Conservation (phyloP, 106 monocot genomes). For the Dioscorea dumetorum region DNA sequence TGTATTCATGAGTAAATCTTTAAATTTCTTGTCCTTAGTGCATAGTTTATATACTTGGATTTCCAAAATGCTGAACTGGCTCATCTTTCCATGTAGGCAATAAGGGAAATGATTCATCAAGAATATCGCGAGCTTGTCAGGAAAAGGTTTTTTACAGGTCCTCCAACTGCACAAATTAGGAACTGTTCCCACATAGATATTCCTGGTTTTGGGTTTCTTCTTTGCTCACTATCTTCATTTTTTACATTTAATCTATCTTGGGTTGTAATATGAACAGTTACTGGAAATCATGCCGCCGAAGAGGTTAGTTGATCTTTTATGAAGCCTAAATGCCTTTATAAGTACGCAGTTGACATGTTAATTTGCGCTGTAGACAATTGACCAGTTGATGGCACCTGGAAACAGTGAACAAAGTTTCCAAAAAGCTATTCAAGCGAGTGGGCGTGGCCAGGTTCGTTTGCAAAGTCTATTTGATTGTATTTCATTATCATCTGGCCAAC, state of each 20-base stretch:
- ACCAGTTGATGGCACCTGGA: slow-evolving; percentile 86
- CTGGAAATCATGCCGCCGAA: slow-evolving; percentile 87
- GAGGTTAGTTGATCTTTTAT: slow-evolving; percentile 40
- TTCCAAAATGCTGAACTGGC: too few relatives aligned
- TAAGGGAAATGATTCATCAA: slow-evolving; percentile 76
- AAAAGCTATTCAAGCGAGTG: slow-evolving; percentile 88
- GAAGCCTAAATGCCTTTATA: slow-evolving; percentile 1
- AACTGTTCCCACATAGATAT: not conserved
- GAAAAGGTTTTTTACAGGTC: slow-evolving; percentile 95
- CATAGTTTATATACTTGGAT: too few relatives aligned
- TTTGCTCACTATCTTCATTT: slow-evolving; percentile 1
- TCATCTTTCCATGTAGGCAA: slow-evolving; percentile 27
- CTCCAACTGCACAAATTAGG: too few relatives aligned
- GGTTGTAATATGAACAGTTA: slow-evolving; percentile 46
- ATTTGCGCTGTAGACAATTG: slow-evolving; percentile 64
- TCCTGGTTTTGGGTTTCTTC: not conserved
- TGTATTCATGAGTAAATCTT: too few relatives aligned
- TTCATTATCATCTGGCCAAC: too few relatives aligned
- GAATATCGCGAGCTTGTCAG: slow-evolving; percentile 90
- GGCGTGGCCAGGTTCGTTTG: slow-evolving; percentile 75
- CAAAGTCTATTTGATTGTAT: too few relatives aligned
- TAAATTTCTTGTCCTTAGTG: too few relatives aligned
- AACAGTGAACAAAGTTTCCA: slow-evolving; percentile 90
- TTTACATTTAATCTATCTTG: slow-evolving; percentile 4
- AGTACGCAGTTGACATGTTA: too few relatives aligned